A percentile compares a stretch with the other conserved stretches of the same genome.
phyloP scores from a whole-genome alignment of 768 basidiomycete genomes.

The Amanita pseudoporphyria region DNA sequence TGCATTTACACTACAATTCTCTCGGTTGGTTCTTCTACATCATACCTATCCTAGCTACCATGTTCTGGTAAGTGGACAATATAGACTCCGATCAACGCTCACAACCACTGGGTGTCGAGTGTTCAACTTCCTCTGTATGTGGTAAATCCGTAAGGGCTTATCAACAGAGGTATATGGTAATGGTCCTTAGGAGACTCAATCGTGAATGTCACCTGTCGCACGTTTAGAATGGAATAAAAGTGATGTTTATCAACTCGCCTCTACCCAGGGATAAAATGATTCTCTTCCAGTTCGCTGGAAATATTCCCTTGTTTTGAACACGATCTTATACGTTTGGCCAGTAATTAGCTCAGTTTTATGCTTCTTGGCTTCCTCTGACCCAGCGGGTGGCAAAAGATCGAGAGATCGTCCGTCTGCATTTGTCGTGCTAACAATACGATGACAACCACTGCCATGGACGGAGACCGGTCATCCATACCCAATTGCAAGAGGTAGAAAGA shows the following conservation, averaged over 20 bases:
- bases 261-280: constrained; percentile 88
- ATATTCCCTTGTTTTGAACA: constrained; percentile 78
- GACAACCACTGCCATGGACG: too few relatives aligned
- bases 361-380: constrained; percentile 32
- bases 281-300: constrained; percentile 53
- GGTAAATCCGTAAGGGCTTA: constrained; percentile 87
- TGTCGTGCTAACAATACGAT: constrained; percentile 46
- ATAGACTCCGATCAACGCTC: constrained; percentile 8
- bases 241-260: constrained; percentile 39
- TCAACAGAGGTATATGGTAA: constrained; percentile 85
- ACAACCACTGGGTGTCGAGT: constrained; percentile 8
- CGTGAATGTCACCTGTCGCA: constrained; percentile 63
- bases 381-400: constrained; percentile 52
- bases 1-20: not conserved
- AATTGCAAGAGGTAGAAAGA: constrained; percentile 44
- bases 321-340: constrained; percentile 70
- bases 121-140: constrained; percentile 84
- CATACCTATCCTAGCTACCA: too few relatives aligned
- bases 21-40: not conserved
- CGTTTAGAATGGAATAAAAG: not conserved
- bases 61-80: constrained; percentile 4
- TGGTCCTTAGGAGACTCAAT: constrained; percentile 69
- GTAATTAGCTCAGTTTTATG: constrained; percentile 36
- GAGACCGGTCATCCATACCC: constrained; percentile 43
- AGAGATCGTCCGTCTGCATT: constrained; percentile 78